phyloP scores from a whole-genome alignment of 2,329 filamentous ascomycete genomes.

The Aspergillus brunneoviolaceus region DNA sequence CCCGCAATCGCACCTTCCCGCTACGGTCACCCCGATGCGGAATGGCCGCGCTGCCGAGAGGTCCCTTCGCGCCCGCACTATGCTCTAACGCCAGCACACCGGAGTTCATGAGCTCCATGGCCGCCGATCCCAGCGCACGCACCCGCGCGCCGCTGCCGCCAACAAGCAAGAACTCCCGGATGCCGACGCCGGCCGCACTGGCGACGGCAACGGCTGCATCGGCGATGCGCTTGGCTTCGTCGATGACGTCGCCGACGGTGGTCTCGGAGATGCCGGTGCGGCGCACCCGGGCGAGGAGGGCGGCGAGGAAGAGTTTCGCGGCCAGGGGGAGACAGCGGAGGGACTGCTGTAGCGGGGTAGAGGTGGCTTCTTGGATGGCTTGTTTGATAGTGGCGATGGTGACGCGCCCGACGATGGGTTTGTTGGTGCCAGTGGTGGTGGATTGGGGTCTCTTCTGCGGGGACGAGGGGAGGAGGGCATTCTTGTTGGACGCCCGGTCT shows the following conservation, averaged over 20 bases:
- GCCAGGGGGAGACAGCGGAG: slow-evolving; percentile 77
- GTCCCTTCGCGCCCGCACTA: slow-evolving; percentile 27
- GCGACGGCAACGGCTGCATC: slow-evolving; percentile 42
- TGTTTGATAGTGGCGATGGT: slow-evolving; percentile 92
- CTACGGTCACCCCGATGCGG: slow-evolving; percentile 75
- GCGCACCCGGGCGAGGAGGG: slow-evolving; percentile 73
- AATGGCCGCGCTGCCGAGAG: slow-evolving; percentile 42
- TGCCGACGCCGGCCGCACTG: slow-evolving; percentile 56
- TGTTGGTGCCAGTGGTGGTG: slow-evolving; percentile 5
- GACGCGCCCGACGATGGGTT: slow-evolving; percentile 56
- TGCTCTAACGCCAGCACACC: slow-evolving; percentile 81
- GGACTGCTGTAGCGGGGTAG: slow-evolving; percentile 86
- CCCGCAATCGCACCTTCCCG: slow-evolving; percentile 79
- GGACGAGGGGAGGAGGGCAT: slow-evolving; percentile 11
- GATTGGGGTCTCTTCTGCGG: slow-evolving; percentile 18
- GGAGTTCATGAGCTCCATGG: slow-evolving; percentile 79
- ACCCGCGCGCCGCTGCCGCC: slow-evolving; percentile 48
- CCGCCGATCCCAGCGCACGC: slow-evolving; percentile 66
- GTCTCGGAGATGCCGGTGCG: slow-evolving; percentile 85
- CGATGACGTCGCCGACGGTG: slow-evolving; percentile 81
- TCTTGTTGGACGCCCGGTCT: slow-evolving; percentile 24
- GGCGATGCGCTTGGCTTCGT: slow-evolving; percentile 73
- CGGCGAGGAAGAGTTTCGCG: slow-evolving; percentile 81
- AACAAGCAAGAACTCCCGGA: slow-evolving; percentile 60
- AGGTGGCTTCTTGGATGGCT: slow-evolving; percentile 92